Evolutionary conservation across 805 yeast genomes (phyloP).

Genomic region (Pichia eremophila): DNA sequence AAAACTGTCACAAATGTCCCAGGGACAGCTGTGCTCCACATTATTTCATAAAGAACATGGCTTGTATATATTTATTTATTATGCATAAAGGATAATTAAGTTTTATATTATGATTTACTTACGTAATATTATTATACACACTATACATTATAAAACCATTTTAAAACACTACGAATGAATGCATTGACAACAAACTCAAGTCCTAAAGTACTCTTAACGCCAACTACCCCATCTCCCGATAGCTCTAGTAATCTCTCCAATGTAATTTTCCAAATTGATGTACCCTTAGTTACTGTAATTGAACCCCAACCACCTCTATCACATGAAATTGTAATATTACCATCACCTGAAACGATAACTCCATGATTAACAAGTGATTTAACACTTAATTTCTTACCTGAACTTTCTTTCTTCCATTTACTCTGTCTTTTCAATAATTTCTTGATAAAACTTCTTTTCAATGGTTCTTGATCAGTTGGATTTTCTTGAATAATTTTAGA

Average conservation of each 20-base stretch:
- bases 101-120: too few species aligned
- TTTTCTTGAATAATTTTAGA: background rate
- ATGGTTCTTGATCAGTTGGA: background rate
- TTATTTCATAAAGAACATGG: background rate
- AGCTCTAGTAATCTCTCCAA: background rate
- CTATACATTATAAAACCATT: background rate
- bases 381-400: background rate
- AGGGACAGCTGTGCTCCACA: conserved; percentile 33
- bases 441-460: background rate
- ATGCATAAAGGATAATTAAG: too few species aligned
- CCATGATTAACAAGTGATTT: conserved; percentile 7
- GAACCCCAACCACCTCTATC: background rate
- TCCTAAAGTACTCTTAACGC: background rate
- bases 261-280: conserved; percentile 5
- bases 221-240: background rate
- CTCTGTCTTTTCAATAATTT: background rate
- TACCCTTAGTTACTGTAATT: conserved; percentile 24
- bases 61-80: too few species aligned
- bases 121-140: background rate
- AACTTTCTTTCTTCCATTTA: background rate
- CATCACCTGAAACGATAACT: background rate
- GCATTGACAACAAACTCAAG: background rate
- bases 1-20: conserved; percentile 34
- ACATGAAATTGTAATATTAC: background rate
- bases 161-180: background rate